Base-by-base conservation (phyloP, 2,329 filamentous ascomycete species). In the Colletotrichum sp. region DNA sequence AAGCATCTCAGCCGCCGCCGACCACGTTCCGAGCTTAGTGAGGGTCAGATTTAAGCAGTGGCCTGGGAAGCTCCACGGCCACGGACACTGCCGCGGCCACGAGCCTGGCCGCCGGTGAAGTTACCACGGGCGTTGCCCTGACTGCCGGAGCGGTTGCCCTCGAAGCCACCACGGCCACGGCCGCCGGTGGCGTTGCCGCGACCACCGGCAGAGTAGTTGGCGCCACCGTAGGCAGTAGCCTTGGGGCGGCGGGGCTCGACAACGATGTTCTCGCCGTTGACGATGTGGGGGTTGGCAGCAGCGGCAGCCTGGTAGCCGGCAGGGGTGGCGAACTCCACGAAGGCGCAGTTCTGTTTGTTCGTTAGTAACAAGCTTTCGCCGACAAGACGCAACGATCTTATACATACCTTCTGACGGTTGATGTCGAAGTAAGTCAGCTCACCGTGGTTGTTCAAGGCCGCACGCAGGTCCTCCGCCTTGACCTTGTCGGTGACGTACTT, bases 401-500 rank as follows among this genome's bases (percentile, higher is more conserved):
- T 72, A 83, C 86, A 77, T 85, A 98, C 96, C 94, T 98, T 98
- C 81, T 91, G 87, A 76, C 94, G 93, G 86, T 94, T 96, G 80
- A 96, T 91, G 73, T 96, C 94, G 78, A 96, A 95, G 81, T 93
- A 93, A 71, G 89, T 88, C 73, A 96, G 84, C 81, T 93, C 91
- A 78, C 95, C 94, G 79, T 93, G 96, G 80, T 93, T 91, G 79
- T 92, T 89, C 68, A 99, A 88, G 70, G 92, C 90, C 69, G 90
- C 89, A 84, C 90, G 93, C 75, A 99, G 89, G 63, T 95, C 91
- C 55, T 92, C 91, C 16, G 93, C 90, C 82, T 95, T 91, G 68
- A 99, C 93, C 86, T 96, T 96, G 39, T 98, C 96, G 66, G 93
- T 96, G 66, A 98, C 96, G 81, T 96, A 98, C 89, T 98, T 98